Evolutionary conservation across 257 asterid genomes (phyloP).

Genomic region (Solanum megistacrolobum): DNA sequence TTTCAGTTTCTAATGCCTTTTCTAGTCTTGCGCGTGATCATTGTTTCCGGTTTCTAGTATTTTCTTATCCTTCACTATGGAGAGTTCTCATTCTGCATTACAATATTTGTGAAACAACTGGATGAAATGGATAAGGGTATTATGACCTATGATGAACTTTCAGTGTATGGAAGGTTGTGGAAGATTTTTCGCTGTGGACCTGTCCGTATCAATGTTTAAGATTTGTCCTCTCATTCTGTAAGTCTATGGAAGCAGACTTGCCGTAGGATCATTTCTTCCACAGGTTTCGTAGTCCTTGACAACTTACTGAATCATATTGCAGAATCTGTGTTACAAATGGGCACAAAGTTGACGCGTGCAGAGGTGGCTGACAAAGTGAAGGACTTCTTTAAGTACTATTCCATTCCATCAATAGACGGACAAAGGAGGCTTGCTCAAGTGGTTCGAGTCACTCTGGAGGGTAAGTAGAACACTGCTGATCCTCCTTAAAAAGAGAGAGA

Average conservation of each 20-base stretch:
- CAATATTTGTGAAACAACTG: slow-evolving; percentile 33
- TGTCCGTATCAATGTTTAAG: slow-evolving; percentile 83
- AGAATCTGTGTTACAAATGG: slow-evolving; percentile 93
- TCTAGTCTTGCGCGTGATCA: not conserved
- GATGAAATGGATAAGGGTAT: slow-evolving; percentile 95
- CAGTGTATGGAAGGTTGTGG: slow-evolving; percentile 78
- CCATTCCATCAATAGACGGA: slow-evolving; percentile 72
- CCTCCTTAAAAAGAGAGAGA: too few species aligned
- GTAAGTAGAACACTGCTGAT: not conserved
- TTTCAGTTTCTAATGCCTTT: not conserved
- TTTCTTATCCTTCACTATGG: not conserved
- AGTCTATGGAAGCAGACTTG: not conserved
- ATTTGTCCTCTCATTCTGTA: slow-evolving; percentile 17
- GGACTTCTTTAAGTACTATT: slow-evolving; percentile 76
- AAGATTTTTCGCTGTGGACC: slow-evolving; percentile 87
- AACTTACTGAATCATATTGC: not conserved
- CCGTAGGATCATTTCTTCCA: not conserved
- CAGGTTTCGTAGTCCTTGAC: not conserved
- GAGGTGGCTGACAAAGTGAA: slow-evolving; percentile 85
- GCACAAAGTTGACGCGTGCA: slow-evolving; percentile 49
- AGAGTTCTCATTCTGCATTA: not conserved
- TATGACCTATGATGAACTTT: slow-evolving; percentile 83
- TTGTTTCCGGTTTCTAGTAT: not conserved
- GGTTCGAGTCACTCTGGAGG: not conserved
- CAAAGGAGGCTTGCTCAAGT: not conserved